Percentiles rank a stretch among this genome's conserved stretches.
phyloP scores from a whole-genome alignment of 192 early-diverging fungal genomes.

The Podila epicladia region DNA sequence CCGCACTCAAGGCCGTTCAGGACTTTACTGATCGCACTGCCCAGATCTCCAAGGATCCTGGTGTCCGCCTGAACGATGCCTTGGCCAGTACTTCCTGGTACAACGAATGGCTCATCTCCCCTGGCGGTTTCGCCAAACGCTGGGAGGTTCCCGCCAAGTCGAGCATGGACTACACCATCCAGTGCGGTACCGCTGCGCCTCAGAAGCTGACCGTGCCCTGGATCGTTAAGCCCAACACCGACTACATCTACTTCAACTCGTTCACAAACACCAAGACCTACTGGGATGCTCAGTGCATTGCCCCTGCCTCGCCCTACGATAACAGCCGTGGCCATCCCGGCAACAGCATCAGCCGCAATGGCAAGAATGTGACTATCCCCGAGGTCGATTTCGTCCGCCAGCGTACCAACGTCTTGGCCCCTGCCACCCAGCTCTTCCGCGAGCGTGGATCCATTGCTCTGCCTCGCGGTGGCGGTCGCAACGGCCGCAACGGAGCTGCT shows the following conservation, averaged over 20 bases:
- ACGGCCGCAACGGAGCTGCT: conserved; percentile 12
- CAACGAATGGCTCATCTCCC: conserved; percentile 32
- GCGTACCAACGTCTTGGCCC: conserved; percentile 2
- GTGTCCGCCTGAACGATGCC: conserved; percentile 54
- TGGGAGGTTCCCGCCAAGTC: conserved; percentile 40
- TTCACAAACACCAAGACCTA: conserved; percentile 47
- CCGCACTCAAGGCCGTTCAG: conserved; percentile 40
- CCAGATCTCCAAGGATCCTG: conserved; percentile 52
- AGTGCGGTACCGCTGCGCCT: conserved; percentile 10
- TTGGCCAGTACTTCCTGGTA: conserved; percentile 49
- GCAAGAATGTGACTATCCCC: neutral
- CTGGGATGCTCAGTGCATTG: conserved; percentile 38
- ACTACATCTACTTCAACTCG: conserved; percentile 19
- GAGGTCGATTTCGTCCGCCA: neutral
- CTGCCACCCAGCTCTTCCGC: conserved; percentile 20
- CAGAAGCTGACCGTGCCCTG: conserved; percentile 42
- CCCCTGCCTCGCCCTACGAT: conserved; percentile 20
- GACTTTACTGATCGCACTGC: conserved; percentile 44
- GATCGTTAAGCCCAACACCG: conserved; percentile 29
- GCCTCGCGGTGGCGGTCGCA: conserved; percentile 15
- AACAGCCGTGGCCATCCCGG: neutral
- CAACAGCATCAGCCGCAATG: neutral
- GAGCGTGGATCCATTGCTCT: conserved; percentile 33
- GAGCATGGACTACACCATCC: conserved; percentile 39
- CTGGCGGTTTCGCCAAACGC: conserved; percentile 40